These are phyloP conservation scores for Phytophthora syringae DNA, from an alignment of 352 stramenopile species.

Conservation along the genomic window DNA sequence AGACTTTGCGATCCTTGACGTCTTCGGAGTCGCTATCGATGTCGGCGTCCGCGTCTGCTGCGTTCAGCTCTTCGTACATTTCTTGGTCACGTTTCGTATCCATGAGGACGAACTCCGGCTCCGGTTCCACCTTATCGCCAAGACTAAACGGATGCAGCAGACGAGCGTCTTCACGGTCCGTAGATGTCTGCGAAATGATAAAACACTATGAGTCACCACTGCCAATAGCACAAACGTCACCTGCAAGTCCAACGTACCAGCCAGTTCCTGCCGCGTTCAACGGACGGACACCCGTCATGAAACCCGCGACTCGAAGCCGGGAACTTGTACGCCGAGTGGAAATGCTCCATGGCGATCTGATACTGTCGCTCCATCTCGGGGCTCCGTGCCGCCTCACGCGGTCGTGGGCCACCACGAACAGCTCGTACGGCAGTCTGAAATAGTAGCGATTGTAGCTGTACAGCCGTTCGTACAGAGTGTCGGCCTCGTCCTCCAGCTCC, in stretches of 20 bases:
- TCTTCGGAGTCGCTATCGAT: not conserved
- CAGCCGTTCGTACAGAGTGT: conserved; percentile 33
- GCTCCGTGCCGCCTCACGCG: conserved; percentile 46
- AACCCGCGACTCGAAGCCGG: conserved; percentile 27
- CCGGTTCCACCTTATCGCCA: conserved; percentile 23
- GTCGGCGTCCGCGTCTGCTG: conserved; percentile 3
- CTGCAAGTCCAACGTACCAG: too few species aligned
- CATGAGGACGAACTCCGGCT: conserved; percentile 42
- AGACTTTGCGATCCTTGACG: conserved; percentile 10
- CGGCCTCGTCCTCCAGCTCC: conserved; percentile 47
- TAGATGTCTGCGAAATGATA: conserved; percentile 32
- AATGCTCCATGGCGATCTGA: conserved; percentile 62
- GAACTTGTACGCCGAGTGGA: conserved; percentile 58
- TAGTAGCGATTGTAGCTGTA: conserved; percentile 12
- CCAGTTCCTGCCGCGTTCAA: conserved; percentile 61
- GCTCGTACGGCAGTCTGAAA: conserved; percentile 18
- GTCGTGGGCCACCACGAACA: conserved; percentile 53
- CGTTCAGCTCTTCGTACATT: conserved; percentile 20
- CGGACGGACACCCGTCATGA: conserved; percentile 39
- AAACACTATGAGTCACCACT: too few species aligned
- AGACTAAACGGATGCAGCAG: conserved; percentile 43
- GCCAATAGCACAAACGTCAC: conserved; percentile 5
- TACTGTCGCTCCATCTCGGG: conserved; percentile 59
- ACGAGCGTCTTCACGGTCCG: conserved; percentile 42
- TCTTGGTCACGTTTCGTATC: conserved; percentile 32